Base-by-base conservation (phyloP, 768 basidiomycete species). In the Agaricus bisporus region DNA sequence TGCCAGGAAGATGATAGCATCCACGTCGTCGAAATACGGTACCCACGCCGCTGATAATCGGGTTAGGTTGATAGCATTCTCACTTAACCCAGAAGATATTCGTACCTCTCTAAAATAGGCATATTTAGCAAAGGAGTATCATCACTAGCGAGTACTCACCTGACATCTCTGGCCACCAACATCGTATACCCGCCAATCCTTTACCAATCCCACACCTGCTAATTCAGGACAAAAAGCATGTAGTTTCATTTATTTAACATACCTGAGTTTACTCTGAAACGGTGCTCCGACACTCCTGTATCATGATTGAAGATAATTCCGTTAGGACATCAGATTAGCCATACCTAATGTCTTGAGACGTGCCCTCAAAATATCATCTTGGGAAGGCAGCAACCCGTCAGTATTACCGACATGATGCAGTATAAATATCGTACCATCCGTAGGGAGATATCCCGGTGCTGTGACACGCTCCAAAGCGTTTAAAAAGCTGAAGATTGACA, bases 311-410 rank as follows among this genome's bases (percentile, higher is more conserved):
- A 35, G 54, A 18, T 44, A 2, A n/a, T 49, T 41, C 41, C 14
- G 49, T 3, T 12, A n/a, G 12, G 28, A 48, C 38, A 49, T 25
- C 35, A 28, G 20, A 54, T n/a, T 9, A 28, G 28, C 58, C 65
- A 7, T 46, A 73, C 77, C 68, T 47, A 64, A 68, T 1, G 83
- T 84, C 66, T 86, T 87, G 44, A 88, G 60, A 12, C 86, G 77
- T 5, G 86, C 86, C 4, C 83, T 78, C 25, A 88, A 74, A 50
- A 88, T 82, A 62, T 88, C 85, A 61, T 87, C 86, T 87, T 47
- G 3, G 46, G 22, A 32, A 29, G 22, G 4, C 8, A 12, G n/a
- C 22, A 14, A 32, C 38, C 26, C 41, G 35, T 22, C 29, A 29
- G 20, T 9, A 38, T 12, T 25, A 49, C 36, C 20, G 32, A 26